Evolutionary conservation across 2,329 filamentous ascomycete genomes (phyloP).

Genomic region (Botryotinia convoluta): DNA sequence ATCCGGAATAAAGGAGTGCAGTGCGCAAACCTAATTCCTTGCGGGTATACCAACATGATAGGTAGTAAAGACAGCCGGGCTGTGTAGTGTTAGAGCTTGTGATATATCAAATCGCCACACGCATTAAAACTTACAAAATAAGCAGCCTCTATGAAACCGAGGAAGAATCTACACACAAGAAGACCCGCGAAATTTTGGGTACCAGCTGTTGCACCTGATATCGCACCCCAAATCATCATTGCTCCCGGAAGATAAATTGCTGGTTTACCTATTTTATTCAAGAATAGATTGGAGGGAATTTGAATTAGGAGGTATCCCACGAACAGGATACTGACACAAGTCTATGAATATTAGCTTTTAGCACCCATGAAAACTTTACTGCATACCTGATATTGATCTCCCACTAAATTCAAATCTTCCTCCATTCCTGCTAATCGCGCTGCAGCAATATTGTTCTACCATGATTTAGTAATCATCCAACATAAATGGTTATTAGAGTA

Average conservation of each 20-base stretch:
- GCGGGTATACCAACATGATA: slow-evolving; percentile 66
- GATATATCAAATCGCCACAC: background rate
- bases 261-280: slow-evolving; percentile 49
- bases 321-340: slow-evolving; percentile 43
- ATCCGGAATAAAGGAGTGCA: slow-evolving; percentile 65
- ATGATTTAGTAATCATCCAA: background rate
- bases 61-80: slow-evolving; percentile 62
- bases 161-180: slow-evolving; percentile 47
- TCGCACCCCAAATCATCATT: slow-evolving; percentile 50
- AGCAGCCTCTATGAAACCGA: slow-evolving; percentile 55
- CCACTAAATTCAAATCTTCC: slow-evolving; percentile 43
- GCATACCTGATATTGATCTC: slow-evolving; percentile 43
- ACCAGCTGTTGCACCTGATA: slow-evolving; percentile 48
- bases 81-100: slow-evolving; percentile 25
- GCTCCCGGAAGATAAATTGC: slow-evolving; percentile 49
- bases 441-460: slow-evolving; percentile 53
- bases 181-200: slow-evolving; percentile 48
- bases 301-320: slow-evolving; percentile 43
- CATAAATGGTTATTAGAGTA: no score
- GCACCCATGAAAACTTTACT: background rate
- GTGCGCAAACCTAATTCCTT: slow-evolving; percentile 66
- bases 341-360: slow-evolving; percentile 32
- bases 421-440: slow-evolving; percentile 52
- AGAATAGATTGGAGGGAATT: slow-evolving; percentile 49
- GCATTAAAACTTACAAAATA: slow-evolving; percentile 45